phyloP scores from a whole-genome alignment of 306 rosid genomes.

The Quercus aquifolioides region DNA sequence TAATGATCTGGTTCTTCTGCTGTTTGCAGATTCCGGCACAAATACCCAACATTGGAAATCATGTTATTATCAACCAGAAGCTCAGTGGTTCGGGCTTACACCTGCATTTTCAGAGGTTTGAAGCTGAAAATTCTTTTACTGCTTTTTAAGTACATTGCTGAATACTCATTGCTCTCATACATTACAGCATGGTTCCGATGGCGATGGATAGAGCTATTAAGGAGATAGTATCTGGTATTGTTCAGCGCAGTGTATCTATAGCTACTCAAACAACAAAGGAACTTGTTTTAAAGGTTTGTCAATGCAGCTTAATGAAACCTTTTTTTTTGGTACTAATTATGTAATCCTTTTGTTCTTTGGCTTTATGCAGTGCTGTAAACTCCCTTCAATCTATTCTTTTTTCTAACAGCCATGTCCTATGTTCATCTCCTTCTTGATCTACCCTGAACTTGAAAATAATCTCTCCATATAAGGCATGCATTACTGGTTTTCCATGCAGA shows the following conservation, averaged over 20 bases:
- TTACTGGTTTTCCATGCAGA: neutral
- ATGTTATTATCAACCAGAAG: constrained; percentile 79
- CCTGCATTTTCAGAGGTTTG: constrained; percentile 87
- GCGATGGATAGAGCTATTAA: constrained; percentile 98
- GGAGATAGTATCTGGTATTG: constrained; percentile 78
- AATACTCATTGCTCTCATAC: constrained; percentile 13
- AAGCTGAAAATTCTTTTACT: constrained; percentile 12
- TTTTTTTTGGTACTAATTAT: neutral
- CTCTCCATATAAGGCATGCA: neutral
- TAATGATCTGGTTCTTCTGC: constrained; percentile 15
- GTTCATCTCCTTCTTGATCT: neutral
- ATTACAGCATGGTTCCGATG: constrained; percentile 72
- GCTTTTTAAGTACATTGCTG: constrained; percentile 4
- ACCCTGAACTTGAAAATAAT: neutral
- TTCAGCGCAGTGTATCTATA: constrained; percentile 97
- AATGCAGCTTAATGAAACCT: constrained; percentile 4
- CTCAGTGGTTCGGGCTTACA: constrained; percentile 72
- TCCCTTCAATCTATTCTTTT: neutral
- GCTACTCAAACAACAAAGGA: constrained; percentile 98
- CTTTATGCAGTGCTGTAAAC: neutral
- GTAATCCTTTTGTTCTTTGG: neutral
- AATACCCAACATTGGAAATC: constrained; percentile 81
- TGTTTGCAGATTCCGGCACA: constrained; percentile 61
- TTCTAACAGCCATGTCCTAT: neutral
- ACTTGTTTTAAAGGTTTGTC: constrained; percentile 87